Conservation (phyloP, 1,139 yeast genomes). For the Yamadazyma trypodendri region DNA sequence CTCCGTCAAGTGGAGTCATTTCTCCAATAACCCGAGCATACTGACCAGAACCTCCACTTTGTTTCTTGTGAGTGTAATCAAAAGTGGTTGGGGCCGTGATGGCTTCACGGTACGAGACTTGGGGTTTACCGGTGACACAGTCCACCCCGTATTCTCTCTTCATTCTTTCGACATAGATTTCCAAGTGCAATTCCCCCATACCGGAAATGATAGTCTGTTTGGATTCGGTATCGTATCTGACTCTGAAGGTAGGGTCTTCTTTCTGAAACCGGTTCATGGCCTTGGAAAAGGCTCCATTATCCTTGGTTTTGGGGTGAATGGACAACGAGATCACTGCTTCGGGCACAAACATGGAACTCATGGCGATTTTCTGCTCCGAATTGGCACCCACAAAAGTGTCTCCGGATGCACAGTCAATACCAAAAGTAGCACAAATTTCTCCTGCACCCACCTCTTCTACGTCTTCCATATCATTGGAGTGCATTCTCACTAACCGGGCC, state of each 20-base stretch:
- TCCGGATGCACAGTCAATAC: slow-evolving; percentile 99
- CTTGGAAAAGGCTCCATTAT: slow-evolving; percentile 82
- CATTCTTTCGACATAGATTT: slow-evolving; percentile 96
- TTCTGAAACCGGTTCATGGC: slow-evolving; percentile 97
- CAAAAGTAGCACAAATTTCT: slow-evolving; percentile 98
- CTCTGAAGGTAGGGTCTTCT: slow-evolving; percentile 98
- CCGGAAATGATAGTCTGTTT: slow-evolving; percentile 97
- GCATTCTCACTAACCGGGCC: slow-evolving; percentile 97
- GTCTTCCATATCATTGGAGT: slow-evolving; percentile 98
- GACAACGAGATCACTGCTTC: slow-evolving; percentile 96
- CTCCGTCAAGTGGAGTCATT: slow-evolving; percentile 62
- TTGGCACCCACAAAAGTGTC: slow-evolving; percentile 83
- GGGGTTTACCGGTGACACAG: slow-evolving; percentile 95
- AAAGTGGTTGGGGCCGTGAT: slow-evolving; percentile 72
- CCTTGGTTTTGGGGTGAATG: slow-evolving; percentile 84
- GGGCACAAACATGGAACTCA: slow-evolving; percentile 98
- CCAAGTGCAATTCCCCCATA: slow-evolving; percentile 97
- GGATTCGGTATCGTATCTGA: slow-evolving; percentile 83
- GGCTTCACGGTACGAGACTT: slow-evolving; percentile 97
- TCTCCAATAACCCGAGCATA: slow-evolving; percentile 95
- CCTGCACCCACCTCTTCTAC: slow-evolving; percentile 96
- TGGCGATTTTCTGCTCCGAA: slow-evolving; percentile 73
- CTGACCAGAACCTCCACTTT: slow-evolving; percentile 99
- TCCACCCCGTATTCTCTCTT: slow-evolving; percentile 96
- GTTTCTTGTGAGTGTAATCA: slow-evolving; percentile 95